Percentiles rank a stretch among this genome's conserved stretches.
These are phyloP conservation scores for Debaryomyces nepalensis DNA, from an alignment of 1,139 yeast genomes.

Conservation along the genomic window DNA sequence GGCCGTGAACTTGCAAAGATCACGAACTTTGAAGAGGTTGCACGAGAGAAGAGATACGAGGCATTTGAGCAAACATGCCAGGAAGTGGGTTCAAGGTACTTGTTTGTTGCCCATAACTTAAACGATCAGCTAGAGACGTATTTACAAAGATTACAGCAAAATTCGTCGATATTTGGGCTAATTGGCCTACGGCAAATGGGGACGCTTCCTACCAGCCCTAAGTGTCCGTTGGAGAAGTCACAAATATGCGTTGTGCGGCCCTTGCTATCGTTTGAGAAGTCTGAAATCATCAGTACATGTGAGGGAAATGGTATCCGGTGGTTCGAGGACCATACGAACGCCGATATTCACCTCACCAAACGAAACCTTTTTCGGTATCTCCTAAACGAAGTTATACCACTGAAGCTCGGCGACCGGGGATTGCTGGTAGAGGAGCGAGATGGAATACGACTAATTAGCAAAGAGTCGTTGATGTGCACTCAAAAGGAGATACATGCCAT, in stretches of 20 bases:
- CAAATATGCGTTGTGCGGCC: conserved; percentile 56
- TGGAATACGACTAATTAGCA: conserved; percentile 16
- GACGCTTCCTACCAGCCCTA: conserved; percentile 31
- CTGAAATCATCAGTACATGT: conserved; percentile 53
- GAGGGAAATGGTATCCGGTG: conserved; percentile 44
- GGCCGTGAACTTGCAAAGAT: conserved; percentile 21
- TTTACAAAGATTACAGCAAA: conserved; percentile 55
- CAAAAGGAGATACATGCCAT: conserved; percentile 22
- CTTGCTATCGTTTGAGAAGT: conserved; percentile 50
- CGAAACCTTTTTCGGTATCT: conserved; percentile 54
- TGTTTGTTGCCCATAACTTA: conserved; percentile 68
- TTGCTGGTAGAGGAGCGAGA: conserved; percentile 18
- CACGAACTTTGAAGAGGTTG: conserved; percentile 58
- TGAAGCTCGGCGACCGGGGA: conserved; percentile 10
- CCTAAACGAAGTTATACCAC: conserved; percentile 34
- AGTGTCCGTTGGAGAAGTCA: conserved; percentile 22
- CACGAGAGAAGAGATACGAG: conserved; percentile 57
- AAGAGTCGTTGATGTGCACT: conserved; percentile 20
- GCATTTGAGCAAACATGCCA: conserved; percentile 44
- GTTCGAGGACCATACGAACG: conserved; percentile 74
- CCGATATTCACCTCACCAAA: conserved; percentile 54
- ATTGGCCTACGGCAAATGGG: conserved; percentile 39
- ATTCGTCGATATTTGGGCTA: conserved; percentile 66
- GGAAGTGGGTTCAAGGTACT: conserved; percentile 26
- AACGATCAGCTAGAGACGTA: conserved; percentile 79